These are phyloP conservation scores for Ilex paraguariensis DNA, from an alignment of 305 asterid species.

Conservation along the genomic window DNA sequence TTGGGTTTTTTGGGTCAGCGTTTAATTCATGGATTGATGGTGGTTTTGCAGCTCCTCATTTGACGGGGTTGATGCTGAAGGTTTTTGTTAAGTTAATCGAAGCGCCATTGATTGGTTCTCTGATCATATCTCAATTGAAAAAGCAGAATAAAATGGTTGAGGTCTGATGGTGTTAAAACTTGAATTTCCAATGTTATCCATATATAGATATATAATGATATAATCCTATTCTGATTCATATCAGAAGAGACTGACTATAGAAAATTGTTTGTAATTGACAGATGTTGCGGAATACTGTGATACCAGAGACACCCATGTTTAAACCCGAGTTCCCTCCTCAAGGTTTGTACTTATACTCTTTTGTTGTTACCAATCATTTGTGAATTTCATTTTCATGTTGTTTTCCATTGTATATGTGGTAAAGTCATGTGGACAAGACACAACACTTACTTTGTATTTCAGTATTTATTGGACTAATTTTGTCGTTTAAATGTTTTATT, in stretches of 20 bases:
- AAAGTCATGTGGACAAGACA: too few relatives aligned
- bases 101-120: conserved; percentile 57
- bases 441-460: too few relatives aligned
- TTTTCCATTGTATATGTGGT: too few relatives aligned
- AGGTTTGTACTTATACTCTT: conserved; percentile 41
- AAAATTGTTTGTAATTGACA: conserved; percentile 19
- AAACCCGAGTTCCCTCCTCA: conserved; percentile 95
- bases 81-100: conserved; percentile 58
- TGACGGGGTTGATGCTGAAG: conserved; percentile 71
- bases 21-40: not conserved
- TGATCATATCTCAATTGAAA: conserved; percentile 52
- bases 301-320: conserved; percentile 94
- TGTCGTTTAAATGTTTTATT: too few relatives aligned
- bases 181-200: not conserved
- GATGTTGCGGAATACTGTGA: conserved; percentile 81
- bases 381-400: not conserved
- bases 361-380: not conserved
- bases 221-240: not conserved
- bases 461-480: too few relatives aligned
- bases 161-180: conserved; percentile 30
- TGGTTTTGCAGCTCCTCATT: conserved; percentile 74
- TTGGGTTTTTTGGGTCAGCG: not conserved
- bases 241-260: not conserved
- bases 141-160: conserved; percentile 57
- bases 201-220: not conserved